These are phyloP conservation scores for Phytopythium montanum DNA, from an alignment of 352 stramenopile genomes.

Conservation along the genomic window DNA sequence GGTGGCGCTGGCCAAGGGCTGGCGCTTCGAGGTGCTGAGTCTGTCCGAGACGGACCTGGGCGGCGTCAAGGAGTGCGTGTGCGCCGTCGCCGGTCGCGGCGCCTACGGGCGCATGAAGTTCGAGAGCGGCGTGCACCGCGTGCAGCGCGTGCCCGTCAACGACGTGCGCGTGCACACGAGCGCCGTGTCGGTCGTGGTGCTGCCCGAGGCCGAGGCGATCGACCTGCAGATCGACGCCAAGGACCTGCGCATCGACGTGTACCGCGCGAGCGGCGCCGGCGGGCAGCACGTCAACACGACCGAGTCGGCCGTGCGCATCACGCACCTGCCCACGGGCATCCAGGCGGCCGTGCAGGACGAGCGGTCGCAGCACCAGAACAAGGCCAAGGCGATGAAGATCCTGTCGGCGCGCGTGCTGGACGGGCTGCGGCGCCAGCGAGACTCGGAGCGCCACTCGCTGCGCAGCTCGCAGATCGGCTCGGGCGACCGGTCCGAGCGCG, in stretches of 20 bases:
- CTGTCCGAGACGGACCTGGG: conserved; percentile 81
- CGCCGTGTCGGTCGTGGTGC: conserved; percentile 96
- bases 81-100: conserved; percentile 55
- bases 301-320: conserved; percentile 95
- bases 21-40: conserved; percentile 90
- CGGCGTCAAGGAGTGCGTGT: conserved; percentile 82
- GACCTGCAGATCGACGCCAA: conserved; percentile 90
- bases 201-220: conserved; percentile 89
- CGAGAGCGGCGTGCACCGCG: conserved; percentile 96
- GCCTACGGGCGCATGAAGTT: conserved; percentile 98
- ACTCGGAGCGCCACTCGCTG: conserved; percentile 56
- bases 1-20: conserved; percentile 77
- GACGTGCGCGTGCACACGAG: conserved; percentile 97
- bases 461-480: conserved; percentile 92
- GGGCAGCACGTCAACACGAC: conserved; percentile 99
- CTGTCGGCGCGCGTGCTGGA: conserved; percentile 95
- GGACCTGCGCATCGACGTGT: conserved; percentile 98
- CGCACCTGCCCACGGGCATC: conserved; percentile 96
- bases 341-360: conserved; percentile 91
- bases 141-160: conserved; percentile 97
- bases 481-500: conserved; percentile 95
- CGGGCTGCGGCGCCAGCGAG: conserved; percentile 76
- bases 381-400: conserved; percentile 97
- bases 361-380: conserved; percentile 97
- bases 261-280: conserved; percentile 93